Conservation (phyloP, 2,329 filamentous ascomycete species). For the Stagonosporopsis cucurbitacearum region DNA sequence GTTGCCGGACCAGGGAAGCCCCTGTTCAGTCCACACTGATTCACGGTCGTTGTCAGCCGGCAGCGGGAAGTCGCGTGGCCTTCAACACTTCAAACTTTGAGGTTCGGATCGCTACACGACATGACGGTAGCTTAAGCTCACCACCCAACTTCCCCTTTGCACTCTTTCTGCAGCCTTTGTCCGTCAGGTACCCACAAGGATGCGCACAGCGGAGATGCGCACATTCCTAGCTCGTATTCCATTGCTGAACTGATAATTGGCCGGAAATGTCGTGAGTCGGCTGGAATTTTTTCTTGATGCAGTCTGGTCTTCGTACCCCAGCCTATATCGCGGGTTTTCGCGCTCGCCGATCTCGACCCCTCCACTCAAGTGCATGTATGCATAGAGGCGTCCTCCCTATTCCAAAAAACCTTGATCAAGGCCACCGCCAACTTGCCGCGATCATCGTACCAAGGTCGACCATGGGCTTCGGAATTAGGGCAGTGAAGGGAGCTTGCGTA, state of each 20-base stretch:
- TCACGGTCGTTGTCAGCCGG: constrained; percentile 15
- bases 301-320: constrained; percentile 20
- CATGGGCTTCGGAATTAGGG: neutral
- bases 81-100: constrained; percentile 18
- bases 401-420: neutral
- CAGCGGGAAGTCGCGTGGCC: constrained; percentile 19
- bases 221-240: constrained; percentile 22
- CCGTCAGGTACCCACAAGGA: constrained; percentile 11
- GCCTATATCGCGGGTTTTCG: constrained; percentile 32
- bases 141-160: constrained; percentile 18
- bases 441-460: constrained; percentile 13
- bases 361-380: constrained; percentile 4
- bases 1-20: constrained; percentile 8
- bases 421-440: constrained; percentile 3
- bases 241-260: constrained; percentile 8
- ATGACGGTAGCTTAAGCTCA: constrained; percentile 32
- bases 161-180: constrained; percentile 1
- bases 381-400: constrained; percentile 2
- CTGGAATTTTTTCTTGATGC: constrained; percentile 21
- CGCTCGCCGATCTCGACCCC: constrained; percentile 21
- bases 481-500: neutral
- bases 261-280: constrained; percentile 16
- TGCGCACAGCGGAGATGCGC: constrained; percentile 26
- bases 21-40: constrained; percentile 7
- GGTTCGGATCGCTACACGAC: constrained; percentile 34